Conservation (phyloP, 805 yeast genomes). For the Saccharomycopsis guyanensis region DNA sequence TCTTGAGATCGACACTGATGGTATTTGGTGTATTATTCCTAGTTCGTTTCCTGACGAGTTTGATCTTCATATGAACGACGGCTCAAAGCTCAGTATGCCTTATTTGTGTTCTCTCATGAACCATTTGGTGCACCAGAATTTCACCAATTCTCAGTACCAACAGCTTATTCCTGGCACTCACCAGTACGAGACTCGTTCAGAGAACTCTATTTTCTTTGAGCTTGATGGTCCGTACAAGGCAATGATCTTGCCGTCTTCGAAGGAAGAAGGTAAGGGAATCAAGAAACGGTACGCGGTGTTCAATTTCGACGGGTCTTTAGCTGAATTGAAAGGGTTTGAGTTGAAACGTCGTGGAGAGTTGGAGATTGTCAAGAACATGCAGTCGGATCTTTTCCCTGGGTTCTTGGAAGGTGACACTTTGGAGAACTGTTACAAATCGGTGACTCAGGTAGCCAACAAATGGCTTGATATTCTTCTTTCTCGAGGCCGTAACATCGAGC, state of each 20-base stretch:
- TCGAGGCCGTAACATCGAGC: slow-evolving; percentile 79
- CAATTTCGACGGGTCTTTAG: slow-evolving; percentile 86
- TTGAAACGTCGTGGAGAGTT: slow-evolving; percentile 94
- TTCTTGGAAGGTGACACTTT: slow-evolving; percentile 80
- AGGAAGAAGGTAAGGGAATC: slow-evolving; percentile 94
- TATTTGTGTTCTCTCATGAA: slow-evolving; percentile 97
- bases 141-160: slow-evolving; percentile 93
- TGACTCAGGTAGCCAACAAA: slow-evolving; percentile 86
- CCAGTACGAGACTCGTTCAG: slow-evolving; percentile 71
- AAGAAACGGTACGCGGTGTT: slow-evolving; percentile 97
- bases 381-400: slow-evolving; percentile 85
- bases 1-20: slow-evolving; percentile 94
- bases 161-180: slow-evolving; percentile 52
- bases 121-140: slow-evolving; percentile 81
- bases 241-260: slow-evolving; percentile 94
- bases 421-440: slow-evolving; percentile 77
- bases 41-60: slow-evolving; percentile 87
- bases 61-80: slow-evolving; percentile 61
- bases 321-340: slow-evolving; percentile 95
- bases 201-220: slow-evolving; percentile 93
- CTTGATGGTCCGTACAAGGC: slow-evolving; percentile 99
- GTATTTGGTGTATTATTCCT: slow-evolving; percentile 98
- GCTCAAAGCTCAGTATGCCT: slow-evolving; percentile 68
- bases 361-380: slow-evolving; percentile 88
- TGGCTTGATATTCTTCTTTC: slow-evolving; percentile 94